These are phyloP conservation scores for Canariomyces notabilis DNA, from an alignment of 2,329 filamentous ascomycete genomes.

Conservation along the genomic window DNA sequence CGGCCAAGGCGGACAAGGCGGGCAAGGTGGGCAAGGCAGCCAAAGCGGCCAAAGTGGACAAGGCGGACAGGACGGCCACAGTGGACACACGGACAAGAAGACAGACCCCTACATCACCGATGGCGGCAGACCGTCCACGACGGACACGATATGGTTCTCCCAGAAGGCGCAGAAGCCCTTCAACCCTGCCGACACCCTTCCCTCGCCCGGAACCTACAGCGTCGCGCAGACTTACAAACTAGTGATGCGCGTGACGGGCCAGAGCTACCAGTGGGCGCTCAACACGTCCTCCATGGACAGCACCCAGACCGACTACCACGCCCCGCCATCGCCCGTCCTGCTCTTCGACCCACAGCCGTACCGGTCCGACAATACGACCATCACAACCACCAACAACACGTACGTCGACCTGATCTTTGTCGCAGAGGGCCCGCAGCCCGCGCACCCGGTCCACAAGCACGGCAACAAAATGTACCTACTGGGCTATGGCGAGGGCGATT, in stretches of 20 bases:
- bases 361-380: conserved; percentile 40
- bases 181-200: conserved; percentile 40
- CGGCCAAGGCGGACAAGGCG: too few relatives aligned
- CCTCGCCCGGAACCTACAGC: conserved; percentile 36
- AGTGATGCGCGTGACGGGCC: conserved; percentile 36
- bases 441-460: conserved; percentile 62
- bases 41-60: too few relatives aligned
- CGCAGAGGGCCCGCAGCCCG: conserved; percentile 42
- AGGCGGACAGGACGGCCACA: conserved; percentile 5
- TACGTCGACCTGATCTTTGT: conserved; percentile 55
- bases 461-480: conserved; percentile 55
- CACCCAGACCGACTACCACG: conserved; percentile 30
- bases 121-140: conserved; percentile 39
- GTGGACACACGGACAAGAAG: too few relatives aligned
- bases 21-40: too few relatives aligned
- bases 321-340: conserved; percentile 32
- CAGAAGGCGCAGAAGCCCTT: conserved; percentile 40
- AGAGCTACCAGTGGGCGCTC: conserved; percentile 50
- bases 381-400: conserved; percentile 41
- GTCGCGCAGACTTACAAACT: conserved; percentile 36
- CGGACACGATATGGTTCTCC: conserved; percentile 40
- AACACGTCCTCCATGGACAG: conserved; percentile 41
- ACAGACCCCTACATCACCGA: conserved; percentile 49
- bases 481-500: conserved; percentile 46
- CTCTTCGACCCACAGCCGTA: conserved; percentile 40